A percentile compares a stretch with the other conserved stretches of the same genome.
Conservation (phyloP, 2,329 filamentous ascomycete species). For the Cytospora paraplurivora region DNA sequence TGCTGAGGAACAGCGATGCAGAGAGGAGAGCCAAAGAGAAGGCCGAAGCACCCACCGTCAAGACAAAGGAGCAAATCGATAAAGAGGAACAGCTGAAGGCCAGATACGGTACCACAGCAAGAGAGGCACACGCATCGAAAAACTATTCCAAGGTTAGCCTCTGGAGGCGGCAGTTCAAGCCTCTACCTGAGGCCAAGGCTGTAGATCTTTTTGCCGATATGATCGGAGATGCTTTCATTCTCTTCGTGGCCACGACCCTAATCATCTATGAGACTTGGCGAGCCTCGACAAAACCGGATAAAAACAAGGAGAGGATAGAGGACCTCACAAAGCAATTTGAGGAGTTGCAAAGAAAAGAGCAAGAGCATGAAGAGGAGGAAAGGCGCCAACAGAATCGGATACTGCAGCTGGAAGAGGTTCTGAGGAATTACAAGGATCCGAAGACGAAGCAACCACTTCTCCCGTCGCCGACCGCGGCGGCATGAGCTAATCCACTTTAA, state of each 20-base stretch:
- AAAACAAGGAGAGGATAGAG: constrained; percentile 55
- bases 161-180: constrained; percentile 64
- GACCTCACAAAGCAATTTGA: constrained; percentile 52
- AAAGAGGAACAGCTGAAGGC: constrained; percentile 53
- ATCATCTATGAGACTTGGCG: constrained; percentile 65
- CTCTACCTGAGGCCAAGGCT: constrained; percentile 65
- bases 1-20: constrained; percentile 59
- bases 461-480: constrained; percentile 38
- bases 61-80: constrained; percentile 62
- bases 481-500: constrained; percentile 8
- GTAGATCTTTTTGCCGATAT: constrained; percentile 70
- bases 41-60: constrained; percentile 65
- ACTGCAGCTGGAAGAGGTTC: constrained; percentile 54
- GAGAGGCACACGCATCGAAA: constrained; percentile 44
- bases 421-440: constrained; percentile 55
- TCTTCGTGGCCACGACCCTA: constrained; percentile 57
- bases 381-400: constrained; percentile 50
- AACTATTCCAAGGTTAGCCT: constrained; percentile 44
- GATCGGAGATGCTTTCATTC: constrained; percentile 64
- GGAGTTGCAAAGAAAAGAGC: constrained; percentile 51
- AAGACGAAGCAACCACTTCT: constrained; percentile 59
- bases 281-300: constrained; percentile 61
- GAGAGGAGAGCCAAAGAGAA: constrained; percentile 62
- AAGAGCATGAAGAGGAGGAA: constrained; percentile 53
- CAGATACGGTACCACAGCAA: constrained; percentile 45